Conservation (phyloP, 495 filamentous ascomycete genomes). For the Lichina pygmaea region DNA sequence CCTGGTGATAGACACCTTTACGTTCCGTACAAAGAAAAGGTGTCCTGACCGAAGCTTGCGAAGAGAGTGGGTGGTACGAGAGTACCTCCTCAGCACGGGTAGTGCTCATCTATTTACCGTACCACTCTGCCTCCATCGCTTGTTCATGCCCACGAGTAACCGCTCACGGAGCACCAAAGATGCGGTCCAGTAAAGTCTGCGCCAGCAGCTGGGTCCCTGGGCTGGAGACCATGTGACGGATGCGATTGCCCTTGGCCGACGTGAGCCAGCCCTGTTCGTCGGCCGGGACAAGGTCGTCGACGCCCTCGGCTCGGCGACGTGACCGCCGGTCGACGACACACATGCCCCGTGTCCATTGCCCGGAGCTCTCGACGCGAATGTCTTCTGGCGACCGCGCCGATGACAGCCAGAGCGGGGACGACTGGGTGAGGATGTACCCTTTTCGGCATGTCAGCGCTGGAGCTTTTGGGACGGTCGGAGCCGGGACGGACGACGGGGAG, state of each 20-base stretch:
- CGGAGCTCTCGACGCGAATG: conserved; percentile 61
- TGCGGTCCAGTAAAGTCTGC: conserved; percentile 1
- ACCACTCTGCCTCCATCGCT: too few relatives aligned
- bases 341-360: conserved; percentile 88
- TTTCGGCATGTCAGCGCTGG: not conserved
- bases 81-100: too few relatives aligned
- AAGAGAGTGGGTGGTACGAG: too few relatives aligned
- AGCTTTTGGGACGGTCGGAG: not conserved
- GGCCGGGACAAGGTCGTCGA: conserved; percentile 19
- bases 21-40: too few relatives aligned
- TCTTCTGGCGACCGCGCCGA: conserved; percentile 21
- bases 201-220: conserved; percentile 21
- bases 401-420: conserved; percentile 1
- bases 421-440: conserved; percentile 3
- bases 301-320: conserved; percentile 19
- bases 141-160: too few relatives aligned
- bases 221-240: conserved; percentile 36
- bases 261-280: conserved; percentile 58
- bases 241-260: conserved; percentile 40
- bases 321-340: conserved; percentile 55
- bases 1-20: too few relatives aligned
- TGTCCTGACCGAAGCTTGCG: too few relatives aligned
- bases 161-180: not conserved
- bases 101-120: too few relatives aligned
- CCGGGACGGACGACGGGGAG: not conserved